Base-by-base conservation (phyloP, 768 basidiomycete genomes). In the Suillus subluteus region DNA sequence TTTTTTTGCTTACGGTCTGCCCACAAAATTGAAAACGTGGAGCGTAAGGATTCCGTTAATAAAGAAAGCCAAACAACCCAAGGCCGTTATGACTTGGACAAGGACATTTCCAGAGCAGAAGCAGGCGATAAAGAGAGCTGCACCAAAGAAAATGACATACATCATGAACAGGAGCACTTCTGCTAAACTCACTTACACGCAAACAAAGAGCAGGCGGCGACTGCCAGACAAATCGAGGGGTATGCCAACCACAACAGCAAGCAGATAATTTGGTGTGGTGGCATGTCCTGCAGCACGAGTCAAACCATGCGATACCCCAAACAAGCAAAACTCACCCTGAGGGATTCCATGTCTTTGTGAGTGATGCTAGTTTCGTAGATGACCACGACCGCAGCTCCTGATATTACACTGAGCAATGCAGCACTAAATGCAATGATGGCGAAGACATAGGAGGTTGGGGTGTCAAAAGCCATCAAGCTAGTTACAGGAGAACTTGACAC, bases 361-460 rank as follows among this genome's bases (percentile, higher is more conserved):
- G 26, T 30, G 18, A 6, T 9, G 40, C 40, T 30, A 43, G 59
- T 61, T 21, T 43, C 18, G 3, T 61, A 61, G 26, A 61, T 43
- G 15, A 61, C 6, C 18, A 61, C 18, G 26, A 61, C 26, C 5
- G 59, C 59, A 13, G 59, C 59, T 61, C 59, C 59, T 11, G 59
- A 43, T 61, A 61, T 61, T 18, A 61, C 59, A 21, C 59, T 43
- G 15, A 61, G 41, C 26, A 61, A 32, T 26, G 59, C 59, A 18
- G 41, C 26, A 12, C 41, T 41, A 32, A 61, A 61, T 32, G 59
- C 26, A 21, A 30, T 18, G 4, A 61, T 13, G 26, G 26, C 26
- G 18, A 61, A 18, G 16, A 43, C 30, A 11, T 61, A 61, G 11
- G 59, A 61, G 18, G 26, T 23, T 61, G 40, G 9, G 43, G 18